These are phyloP conservation scores for Prunus campanulata DNA, from an alignment of 306 rosid species.

Conservation along the genomic window DNA sequence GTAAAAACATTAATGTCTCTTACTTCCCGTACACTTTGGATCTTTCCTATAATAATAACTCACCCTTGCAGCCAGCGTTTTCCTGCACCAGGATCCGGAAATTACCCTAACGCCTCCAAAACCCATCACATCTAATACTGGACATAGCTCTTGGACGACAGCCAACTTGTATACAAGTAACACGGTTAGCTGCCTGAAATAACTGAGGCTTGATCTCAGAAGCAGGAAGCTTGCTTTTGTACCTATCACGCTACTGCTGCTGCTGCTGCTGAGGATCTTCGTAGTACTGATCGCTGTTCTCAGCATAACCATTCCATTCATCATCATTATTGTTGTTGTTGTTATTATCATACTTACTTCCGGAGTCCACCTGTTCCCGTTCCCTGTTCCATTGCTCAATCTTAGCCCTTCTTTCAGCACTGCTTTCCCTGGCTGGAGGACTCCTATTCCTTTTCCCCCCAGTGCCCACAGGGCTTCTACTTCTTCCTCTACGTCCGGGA, in stretches of 20 bases:
- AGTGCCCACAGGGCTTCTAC: slow-evolving; percentile 88
- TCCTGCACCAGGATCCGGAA: slow-evolving; percentile 8
- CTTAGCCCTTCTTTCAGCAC: slow-evolving; percentile 92
- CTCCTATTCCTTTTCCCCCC: slow-evolving; percentile 65
- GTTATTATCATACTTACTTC: slow-evolving; percentile 32
- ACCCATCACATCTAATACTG: slow-evolving; percentile 23
- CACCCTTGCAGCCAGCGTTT: slow-evolving; percentile 3
- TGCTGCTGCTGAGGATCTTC: slow-evolving; percentile 45
- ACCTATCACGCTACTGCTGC: slow-evolving; percentile 33
- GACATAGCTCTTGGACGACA: slow-evolving; percentile 28
- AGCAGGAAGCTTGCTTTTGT: slow-evolving; percentile 25
- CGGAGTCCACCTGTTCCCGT: slow-evolving; percentile 54
- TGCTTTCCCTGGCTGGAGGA: slow-evolving; percentile 77
- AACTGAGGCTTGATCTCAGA: slow-evolving; percentile 23
- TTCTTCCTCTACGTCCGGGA: slow-evolving; percentile 78
- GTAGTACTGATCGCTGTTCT: slow-evolving; percentile 47
- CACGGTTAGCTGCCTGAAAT: slow-evolving; percentile 31
- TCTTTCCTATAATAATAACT: background rate
- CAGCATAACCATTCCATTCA: slow-evolving; percentile 36
- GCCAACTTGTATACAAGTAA: slow-evolving; percentile 43
- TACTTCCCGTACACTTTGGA: slow-evolving; percentile 4
- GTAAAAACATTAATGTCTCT: slow-evolving; percentile 5
- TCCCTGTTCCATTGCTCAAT: slow-evolving; percentile 98
- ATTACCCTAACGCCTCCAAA: slow-evolving; percentile 20
- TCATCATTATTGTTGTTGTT: slow-evolving; percentile 34